These are phyloP conservation scores for Zalaria obscura DNA, from an alignment of 2,329 filamentous ascomycete species.

Conservation along the genomic window DNA sequence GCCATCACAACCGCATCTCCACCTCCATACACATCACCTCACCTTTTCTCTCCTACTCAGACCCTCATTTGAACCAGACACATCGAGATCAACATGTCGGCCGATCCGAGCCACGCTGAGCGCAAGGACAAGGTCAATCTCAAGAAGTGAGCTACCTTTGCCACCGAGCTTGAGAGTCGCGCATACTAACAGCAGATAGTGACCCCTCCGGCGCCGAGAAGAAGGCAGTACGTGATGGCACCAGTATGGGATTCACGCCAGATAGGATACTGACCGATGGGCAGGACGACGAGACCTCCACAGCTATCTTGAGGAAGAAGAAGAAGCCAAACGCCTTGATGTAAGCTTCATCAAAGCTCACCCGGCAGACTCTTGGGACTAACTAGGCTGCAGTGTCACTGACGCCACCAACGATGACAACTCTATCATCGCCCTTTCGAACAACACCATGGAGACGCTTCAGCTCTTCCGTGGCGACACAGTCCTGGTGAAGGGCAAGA, in stretches of 20 bases:
- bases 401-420: conserved; percentile 99
- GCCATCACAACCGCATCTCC: background rate
- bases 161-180: conserved; percentile 5
- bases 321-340: conserved; percentile 99
- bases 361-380: conserved; percentile 1
- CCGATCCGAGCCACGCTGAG: conserved; percentile 31
- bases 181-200: conserved; percentile 44
- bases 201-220: conserved; percentile 80
- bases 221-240: conserved; percentile 52
- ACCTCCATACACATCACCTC: background rate
- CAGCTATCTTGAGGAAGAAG: conserved; percentile 99
- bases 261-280: conserved; percentile 12
- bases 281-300: conserved; percentile 70
- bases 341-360: conserved; percentile 39
- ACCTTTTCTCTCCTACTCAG: background rate
- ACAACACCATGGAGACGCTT: conserved; percentile 96
- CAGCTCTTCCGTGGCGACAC: conserved; percentile 98
- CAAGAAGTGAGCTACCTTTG: conserved; percentile 21
- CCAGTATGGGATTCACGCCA: background rate
- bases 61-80: background rate
- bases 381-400: conserved; percentile 55
- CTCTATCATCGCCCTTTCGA: conserved; percentile 95
- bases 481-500: conserved; percentile 96
- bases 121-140: conserved; percentile 34
- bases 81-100: conserved; percentile 27